These are phyloP conservation scores for Bruguiera parviflora DNA, from an alignment of 345 rosid genomes.

Conservation along the genomic window DNA sequence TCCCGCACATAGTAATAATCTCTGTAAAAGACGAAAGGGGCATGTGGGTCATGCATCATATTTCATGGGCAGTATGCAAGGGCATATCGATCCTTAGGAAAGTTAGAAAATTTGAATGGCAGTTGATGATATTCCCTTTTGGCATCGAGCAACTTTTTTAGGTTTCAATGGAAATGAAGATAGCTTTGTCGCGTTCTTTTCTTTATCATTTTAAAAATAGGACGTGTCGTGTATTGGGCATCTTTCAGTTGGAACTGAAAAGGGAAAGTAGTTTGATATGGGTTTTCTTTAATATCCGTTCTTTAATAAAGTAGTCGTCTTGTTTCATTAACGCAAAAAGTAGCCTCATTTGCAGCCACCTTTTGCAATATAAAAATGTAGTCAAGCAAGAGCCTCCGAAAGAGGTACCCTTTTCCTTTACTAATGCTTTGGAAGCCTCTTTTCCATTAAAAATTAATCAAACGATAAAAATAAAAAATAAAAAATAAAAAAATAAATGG, in stretches of 20 bases:
- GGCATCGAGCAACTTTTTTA: constrained; percentile 21
- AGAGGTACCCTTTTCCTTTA: constrained; percentile 47
- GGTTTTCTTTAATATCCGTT: constrained; percentile 28
- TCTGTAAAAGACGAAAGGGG: constrained; percentile 17
- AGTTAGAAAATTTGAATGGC: constrained; percentile 9
- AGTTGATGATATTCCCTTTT: constrained; percentile 22
- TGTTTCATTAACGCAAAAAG: constrained; percentile 36
- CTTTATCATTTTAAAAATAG: neutral
- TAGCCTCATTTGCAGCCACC: constrained; percentile 23
- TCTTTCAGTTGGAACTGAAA: constrained; percentile 30
- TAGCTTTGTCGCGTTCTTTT: constrained; percentile 30
- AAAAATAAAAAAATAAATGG: too few relatives aligned
- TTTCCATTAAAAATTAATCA: constrained; percentile 22
- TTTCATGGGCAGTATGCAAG: neutral
- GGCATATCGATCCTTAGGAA: neutral
- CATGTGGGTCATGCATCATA: neutral
- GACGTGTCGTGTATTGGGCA: constrained; percentile 3
- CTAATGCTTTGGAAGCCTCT: constrained; percentile 51
- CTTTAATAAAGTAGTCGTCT: constrained; percentile 47
- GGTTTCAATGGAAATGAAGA: constrained; percentile 42
- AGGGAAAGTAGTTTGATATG: constrained; percentile 38
- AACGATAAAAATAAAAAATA: constrained; percentile 14
- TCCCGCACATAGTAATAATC: neutral
- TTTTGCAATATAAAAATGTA: constrained; percentile 32
- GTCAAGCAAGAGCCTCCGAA: constrained; percentile 42